Evolutionary conservation across 2,329 filamentous ascomycete genomes (phyloP), one percentile per base, ranked within the genome.

Genomic region (Colletotrichum truncatum): DNA sequence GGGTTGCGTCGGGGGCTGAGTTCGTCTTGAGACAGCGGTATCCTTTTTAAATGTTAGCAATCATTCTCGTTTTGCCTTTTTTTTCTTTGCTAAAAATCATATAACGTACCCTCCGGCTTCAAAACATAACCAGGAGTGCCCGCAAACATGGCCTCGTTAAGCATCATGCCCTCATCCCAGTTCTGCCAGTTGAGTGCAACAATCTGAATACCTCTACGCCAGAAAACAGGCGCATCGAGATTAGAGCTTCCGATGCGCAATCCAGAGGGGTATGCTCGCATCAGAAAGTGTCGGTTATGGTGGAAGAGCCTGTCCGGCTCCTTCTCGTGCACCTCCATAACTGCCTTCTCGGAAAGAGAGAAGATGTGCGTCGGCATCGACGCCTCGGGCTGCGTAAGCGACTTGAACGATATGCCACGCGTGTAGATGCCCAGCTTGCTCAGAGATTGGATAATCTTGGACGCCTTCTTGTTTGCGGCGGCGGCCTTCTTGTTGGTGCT

Each of bases 181-280:
- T 90, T 91, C 77, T 98, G 94, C 93, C 94, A 98, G 79, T 98
- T 98, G 66, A 98, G 82, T 0, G 94, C 94, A 2, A 97, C 93
- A 70, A 98, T 91, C 77, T 98, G 94, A 3, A 97, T 91, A 12
- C 94, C 94, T 69, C 93, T 90, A 30, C 93, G 87, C 94, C 94
- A 98, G 77, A 94, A 96, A 4, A 91, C 85, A 1, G 89, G 87
- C 4, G 95, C 94, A 70, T 97, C 93, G 11, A 97, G 83, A 74
- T 98, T 98, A 1, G 93, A 96, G 0, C 93, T 97, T 66, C 88
- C 85, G 55, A 98, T 89, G 6, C 94, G 89, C 62, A 94, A 84
- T 1, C 93, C 93, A 34, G 92, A 93, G 0, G 94, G 95, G 72
- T 97, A 98, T 0, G 93, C 91, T 16, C 95, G 89, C 92, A 98